Conservation (phyloP, 768 basidiomycete genomes). For the Pleurotus cornucopiae region DNA sequence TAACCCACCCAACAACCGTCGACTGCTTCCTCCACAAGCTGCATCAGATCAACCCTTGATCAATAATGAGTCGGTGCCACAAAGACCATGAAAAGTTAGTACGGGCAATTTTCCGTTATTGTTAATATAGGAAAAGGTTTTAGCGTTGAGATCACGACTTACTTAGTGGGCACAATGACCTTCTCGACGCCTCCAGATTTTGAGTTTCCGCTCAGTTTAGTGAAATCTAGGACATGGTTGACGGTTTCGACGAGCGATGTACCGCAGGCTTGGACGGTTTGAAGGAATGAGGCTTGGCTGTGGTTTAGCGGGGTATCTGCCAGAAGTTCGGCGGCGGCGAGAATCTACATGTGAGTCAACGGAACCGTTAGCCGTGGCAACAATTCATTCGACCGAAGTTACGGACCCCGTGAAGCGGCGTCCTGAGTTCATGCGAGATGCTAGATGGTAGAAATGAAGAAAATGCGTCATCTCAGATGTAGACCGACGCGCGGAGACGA, state of each 20-base stretch:
- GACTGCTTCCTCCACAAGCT: slow-evolving; percentile 83
- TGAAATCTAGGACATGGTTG: slow-evolving; percentile 95
- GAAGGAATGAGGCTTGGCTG: slow-evolving; percentile 80
- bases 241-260: slow-evolving; percentile 96
- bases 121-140: background rate
- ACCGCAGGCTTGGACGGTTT: slow-evolving; percentile 92
- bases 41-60: slow-evolving; percentile 66
- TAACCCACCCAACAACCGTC: slow-evolving; percentile 96
- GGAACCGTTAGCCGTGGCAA: background rate
- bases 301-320: slow-evolving; percentile 79
- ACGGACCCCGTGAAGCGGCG: slow-evolving; percentile 84
- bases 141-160: slow-evolving; percentile 18
- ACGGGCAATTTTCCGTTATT: too few relatives aligned
- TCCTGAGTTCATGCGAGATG: slow-evolving; percentile 88
- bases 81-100: background rate
- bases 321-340: slow-evolving; percentile 90
- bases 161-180: slow-evolving; percentile 66
- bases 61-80: background rate
- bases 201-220: slow-evolving; percentile 85
- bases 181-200: slow-evolving; percentile 78
- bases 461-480: background rate
- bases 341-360: slow-evolving; percentile 46
- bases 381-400: background rate
- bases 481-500: background rate
- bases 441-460: slow-evolving; percentile 28